Conservation (phyloP, 495 filamentous ascomycete genomes). For the Xylaria intraflava region DNA sequence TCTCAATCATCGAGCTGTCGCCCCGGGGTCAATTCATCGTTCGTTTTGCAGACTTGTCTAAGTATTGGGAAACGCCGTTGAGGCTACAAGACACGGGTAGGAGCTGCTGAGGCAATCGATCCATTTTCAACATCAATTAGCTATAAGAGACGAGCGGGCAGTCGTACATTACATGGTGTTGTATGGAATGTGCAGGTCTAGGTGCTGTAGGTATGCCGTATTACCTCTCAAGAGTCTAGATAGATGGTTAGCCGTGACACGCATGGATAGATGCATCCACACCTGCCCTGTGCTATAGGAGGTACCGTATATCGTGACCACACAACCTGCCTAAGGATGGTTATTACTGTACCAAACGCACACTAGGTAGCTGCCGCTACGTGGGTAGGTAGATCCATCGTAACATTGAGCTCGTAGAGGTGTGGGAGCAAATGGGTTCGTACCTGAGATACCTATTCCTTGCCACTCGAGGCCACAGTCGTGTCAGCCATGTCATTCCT, state of each 20-base stretch:
- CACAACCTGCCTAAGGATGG: neutral
- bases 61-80: neutral
- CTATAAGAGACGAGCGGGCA: neutral
- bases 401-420: too few relatives aligned
- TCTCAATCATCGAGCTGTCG: neutral
- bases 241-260: neutral
- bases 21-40: neutral
- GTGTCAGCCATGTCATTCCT: neutral
- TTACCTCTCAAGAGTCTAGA: neutral
- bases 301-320: neutral
- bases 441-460: neutral
- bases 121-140: neutral
- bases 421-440: neutral
- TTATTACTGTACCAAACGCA: neutral
- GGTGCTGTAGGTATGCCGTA: neutral
- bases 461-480: neutral
- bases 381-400: too few relatives aligned
- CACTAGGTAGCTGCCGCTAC: neutral
- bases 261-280: conserved; percentile 3
- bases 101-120: neutral
- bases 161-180: too few relatives aligned
- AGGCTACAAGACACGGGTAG: neutral
- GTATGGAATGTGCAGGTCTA: neutral
- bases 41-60: neutral
- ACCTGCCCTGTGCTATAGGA: neutral